Evolutionary conservation across 75 land plant genomes (phyloP).

Genomic region (Adiantum capillusveneris): DNA sequence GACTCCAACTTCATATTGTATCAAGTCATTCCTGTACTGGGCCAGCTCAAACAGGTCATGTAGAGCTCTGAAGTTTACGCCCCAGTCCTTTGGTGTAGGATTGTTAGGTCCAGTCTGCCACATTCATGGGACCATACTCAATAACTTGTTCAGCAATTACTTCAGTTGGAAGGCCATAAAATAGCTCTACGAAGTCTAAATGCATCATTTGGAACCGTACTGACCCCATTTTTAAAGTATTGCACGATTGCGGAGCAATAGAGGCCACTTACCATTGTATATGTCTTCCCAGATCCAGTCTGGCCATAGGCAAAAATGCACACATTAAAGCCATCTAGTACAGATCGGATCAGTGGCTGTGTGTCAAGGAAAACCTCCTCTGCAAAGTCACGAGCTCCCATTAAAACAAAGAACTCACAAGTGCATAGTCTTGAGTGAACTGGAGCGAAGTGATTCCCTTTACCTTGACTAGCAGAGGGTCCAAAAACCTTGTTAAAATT

Average conservation of each 20-base stretch:
- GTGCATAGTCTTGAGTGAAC: not conserved
- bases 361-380: constrained; percentile 87
- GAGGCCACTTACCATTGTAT: constrained; percentile 88
- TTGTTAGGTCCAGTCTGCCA: constrained; percentile 56
- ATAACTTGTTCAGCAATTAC: not conserved
- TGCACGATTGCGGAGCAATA: too few species aligned
- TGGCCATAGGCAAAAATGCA: constrained; percentile 99
- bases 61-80: constrained; percentile 60
- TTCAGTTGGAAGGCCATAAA: too few species aligned
- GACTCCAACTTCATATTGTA: constrained; percentile 49
- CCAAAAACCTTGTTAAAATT: constrained; percentile 86
- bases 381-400: constrained; percentile 17
- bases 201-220: too few species aligned
- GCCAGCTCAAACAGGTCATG: constrained; percentile 58
- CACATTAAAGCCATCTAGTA: constrained; percentile 96
- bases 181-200: too few species aligned
- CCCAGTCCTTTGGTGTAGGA: constrained; percentile 26
- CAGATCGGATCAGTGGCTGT: constrained; percentile 91
- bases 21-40: constrained; percentile 33
- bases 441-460: not conserved
- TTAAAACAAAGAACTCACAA: too few species aligned
- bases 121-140: too few species aligned
- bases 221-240: too few species aligned
- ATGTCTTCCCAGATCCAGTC: constrained; percentile 98
- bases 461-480: constrained; percentile 81